Evolutionary conservation across 139 green algal species (phyloP), one percentile per base, ranked within the genome.

Genomic region (Chlamydomonas incerta): DNA sequence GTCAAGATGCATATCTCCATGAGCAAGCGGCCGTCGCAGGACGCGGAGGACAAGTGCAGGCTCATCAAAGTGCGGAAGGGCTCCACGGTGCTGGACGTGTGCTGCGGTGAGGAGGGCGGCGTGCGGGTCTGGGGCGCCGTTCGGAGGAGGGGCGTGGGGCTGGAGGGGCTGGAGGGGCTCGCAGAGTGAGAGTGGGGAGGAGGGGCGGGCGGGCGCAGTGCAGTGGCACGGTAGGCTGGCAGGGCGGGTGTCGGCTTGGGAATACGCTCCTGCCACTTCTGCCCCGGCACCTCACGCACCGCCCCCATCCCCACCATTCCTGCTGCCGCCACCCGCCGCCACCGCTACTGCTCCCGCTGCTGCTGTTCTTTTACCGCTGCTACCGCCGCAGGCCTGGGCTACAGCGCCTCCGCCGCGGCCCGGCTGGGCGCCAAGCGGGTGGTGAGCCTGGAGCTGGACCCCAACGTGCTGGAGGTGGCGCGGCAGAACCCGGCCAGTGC

Each of bases 1-100:
- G 82, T 87, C 47, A 81, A 87, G 82, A 87, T 87, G 82, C 82
- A 87, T 28, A 87, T 87, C 71, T 74, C n/a, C 21, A 37, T 46
- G 57, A 37, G 29, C 71, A 87, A 81, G 82, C 57, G 52, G 58
- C 82, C 82, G 18, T 81, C 71, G 3, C 82, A 87, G 82, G 82
- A 87, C n/a, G 82, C 82, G 11, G 37, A 57, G 41, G 82, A 87
- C 33, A 87, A 87, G 82, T 72, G 66, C 28, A 35, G 72, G 26
- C 62, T 87, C n/a, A 62, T 65, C 58, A 81, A 74, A 24, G 70
- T 87, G 10, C 57, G 82, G 23, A 46, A 31, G n/a, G 71, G 71
- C 28, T 58, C 29, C 72, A 57, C 34, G 31, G 82, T 87, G 31
- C 60, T 87, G 72, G 82, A 87, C 52, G 58, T 87, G 46, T 82